Evolutionary conservation across 2,329 filamentous ascomycete species (phyloP).

Genomic region (Dactylella cylindrospora): DNA sequence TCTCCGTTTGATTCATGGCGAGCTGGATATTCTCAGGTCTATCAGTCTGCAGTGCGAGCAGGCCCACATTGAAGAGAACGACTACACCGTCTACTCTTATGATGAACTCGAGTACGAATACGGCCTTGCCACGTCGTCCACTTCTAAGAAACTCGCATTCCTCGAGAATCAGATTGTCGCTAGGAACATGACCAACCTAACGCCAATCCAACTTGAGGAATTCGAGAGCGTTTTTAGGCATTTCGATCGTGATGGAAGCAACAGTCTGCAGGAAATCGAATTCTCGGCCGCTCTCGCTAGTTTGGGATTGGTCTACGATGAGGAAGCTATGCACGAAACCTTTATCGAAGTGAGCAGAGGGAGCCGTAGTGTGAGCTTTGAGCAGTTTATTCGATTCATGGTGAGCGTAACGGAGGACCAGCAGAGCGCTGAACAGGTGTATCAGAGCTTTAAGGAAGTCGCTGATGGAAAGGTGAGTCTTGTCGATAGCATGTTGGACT

Average conservation of each 20-base stretch:
- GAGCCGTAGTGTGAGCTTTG: conserved; percentile 81
- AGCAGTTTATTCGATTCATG: conserved; percentile 99
- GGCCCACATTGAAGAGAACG: conserved; percentile 98
- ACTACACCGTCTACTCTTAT: conserved; percentile 98
- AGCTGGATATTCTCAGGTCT: conserved; percentile 80
- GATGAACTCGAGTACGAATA: conserved; percentile 95
- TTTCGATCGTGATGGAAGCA: conserved; percentile 90
- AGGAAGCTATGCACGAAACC: conserved; percentile 96
- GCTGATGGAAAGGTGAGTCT: conserved; percentile 80
- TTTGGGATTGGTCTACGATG: conserved; percentile 90
- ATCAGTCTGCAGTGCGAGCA: conserved; percentile 88
- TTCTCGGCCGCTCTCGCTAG: conserved; percentile 96
- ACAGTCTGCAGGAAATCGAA: conserved; percentile 87
- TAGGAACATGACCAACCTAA: conserved; percentile 97
- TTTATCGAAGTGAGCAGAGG: conserved; percentile 84
- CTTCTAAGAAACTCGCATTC: conserved; percentile 94
- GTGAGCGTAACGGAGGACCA: conserved; percentile 98
- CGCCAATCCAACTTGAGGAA: conserved; percentile 95
- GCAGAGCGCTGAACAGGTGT: conserved; percentile 97
- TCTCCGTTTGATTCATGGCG: conserved; percentile 84
- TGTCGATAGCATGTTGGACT: no score
- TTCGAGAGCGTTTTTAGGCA: conserved; percentile 98
- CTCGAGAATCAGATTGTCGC: conserved; percentile 98
- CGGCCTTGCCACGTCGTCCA: conserved; percentile 83
- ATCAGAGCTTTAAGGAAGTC: conserved; percentile 95